Base-by-base conservation (phyloP, 352 stramenopile species). In the Thalassiosira oceanica region DNA sequence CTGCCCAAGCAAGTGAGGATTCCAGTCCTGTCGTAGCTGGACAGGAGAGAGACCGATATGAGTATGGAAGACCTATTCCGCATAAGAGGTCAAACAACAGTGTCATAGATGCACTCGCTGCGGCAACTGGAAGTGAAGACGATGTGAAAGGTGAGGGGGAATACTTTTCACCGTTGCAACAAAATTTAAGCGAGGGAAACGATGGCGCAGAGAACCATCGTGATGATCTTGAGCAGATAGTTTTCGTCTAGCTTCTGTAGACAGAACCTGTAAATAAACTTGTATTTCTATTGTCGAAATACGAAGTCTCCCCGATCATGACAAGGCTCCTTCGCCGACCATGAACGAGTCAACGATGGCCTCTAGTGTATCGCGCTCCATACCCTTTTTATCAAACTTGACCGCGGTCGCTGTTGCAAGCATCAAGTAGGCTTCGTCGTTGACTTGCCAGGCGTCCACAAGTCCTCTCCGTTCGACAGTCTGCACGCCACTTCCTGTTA, bases 291-390 rank as follows among this genome's bases (percentile, higher is more conserved):
- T 13, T 8, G n/a, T 37, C 31, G 31, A 37, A 8, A 37, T 37
- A 37, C 31, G n/a, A 37, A 13, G n/a, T 37, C 7, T 37, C 31
- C n/a, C 31, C 31, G 7, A 8, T 24, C 27, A 52, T 13, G 43
- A 52, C 1, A 52, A 27, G 15, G 43, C 43, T 10, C 6, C 43
- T 7, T 18, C 18, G 18, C 53, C 63, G 21, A 67, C 42, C 48
- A 45, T 74, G 42, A 88, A 88, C 2, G 80, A 86, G 35, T 64
- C 35, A 0, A 75, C 77, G 63, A 88, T 85, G n/a, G 67, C 70
- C 48, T 88, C 80, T n/a, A 84, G 75, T 13, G 80, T 88, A 36
- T 85, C 54, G 46, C 80, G 64, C 68, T 87, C 79, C 26, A 48
- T 66, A 6, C 66, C 76, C 28, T 80, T 75, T 41, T 71, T n/a